These are phyloP conservation scores for Ambrosiella cleistominuta DNA, from an alignment of 2,329 filamentous ascomycete genomes.

Conservation along the genomic window DNA sequence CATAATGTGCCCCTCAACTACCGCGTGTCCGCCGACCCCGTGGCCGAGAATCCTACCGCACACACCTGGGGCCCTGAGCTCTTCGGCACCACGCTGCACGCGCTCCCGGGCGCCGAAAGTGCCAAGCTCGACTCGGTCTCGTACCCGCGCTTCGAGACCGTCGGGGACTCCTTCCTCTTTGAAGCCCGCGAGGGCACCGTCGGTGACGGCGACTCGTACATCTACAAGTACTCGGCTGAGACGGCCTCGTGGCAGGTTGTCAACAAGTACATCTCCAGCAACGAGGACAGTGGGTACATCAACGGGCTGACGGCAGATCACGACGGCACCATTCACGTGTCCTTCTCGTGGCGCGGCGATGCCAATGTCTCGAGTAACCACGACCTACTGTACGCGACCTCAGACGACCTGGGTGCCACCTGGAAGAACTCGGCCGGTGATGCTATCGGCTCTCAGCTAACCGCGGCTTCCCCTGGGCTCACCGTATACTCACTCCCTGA, in stretches of 20 bases:
- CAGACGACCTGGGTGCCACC: slow-evolving; percentile 12
- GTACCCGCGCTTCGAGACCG: slow-evolving; percentile 14
- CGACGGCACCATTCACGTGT: slow-evolving; percentile 13
- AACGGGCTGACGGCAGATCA: slow-evolving; percentile 12
- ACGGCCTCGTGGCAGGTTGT: slow-evolving; percentile 12
- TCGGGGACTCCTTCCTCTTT: slow-evolving; percentile 14
- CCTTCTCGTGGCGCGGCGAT: slow-evolving; percentile 15
- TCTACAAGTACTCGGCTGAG: slow-evolving; percentile 12
- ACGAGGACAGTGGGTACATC: slow-evolving; percentile 15
- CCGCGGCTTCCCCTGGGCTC: not conserved
- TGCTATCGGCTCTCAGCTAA: not conserved
- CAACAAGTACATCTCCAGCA: slow-evolving; percentile 14
- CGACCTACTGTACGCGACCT: slow-evolving; percentile 14
- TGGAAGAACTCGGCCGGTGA: slow-evolving; percentile 14
- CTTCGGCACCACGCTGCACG: slow-evolving; percentile 13
- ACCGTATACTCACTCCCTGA: slow-evolving; percentile 13
- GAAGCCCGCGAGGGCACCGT: slow-evolving; percentile 15
- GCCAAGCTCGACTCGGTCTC: slow-evolving; percentile 14
- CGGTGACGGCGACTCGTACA: slow-evolving; percentile 15
- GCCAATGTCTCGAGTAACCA: slow-evolving; percentile 15
- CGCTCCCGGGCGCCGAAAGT: slow-evolving; percentile 11
- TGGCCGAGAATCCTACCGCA: slow-evolving; percentile 10
- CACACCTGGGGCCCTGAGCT: slow-evolving; percentile 13
- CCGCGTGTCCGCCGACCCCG: slow-evolving; percentile 11
- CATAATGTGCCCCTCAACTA: slow-evolving; percentile 16